phyloP scores from a whole-genome alignment of 2,329 filamentous ascomycete species.

The Penicillium concentricum region DNA sequence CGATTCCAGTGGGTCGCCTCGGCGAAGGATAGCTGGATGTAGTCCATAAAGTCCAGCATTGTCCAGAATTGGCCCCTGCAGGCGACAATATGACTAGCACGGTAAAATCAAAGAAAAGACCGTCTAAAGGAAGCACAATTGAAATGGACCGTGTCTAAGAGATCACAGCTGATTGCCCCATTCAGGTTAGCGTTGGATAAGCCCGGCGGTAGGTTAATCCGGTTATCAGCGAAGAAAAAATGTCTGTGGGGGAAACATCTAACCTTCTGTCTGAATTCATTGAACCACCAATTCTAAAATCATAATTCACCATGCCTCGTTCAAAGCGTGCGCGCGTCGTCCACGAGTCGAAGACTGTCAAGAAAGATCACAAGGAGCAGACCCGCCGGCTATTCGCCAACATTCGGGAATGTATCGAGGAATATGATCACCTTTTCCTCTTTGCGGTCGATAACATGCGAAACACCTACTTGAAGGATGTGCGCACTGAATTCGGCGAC shows the following conservation, averaged over 20 bases:
- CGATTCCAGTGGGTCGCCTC: slow-evolving; percentile 82
- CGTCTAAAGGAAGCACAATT: neutral
- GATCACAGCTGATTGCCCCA: slow-evolving; percentile 33
- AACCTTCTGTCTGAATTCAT: slow-evolving; percentile 16
- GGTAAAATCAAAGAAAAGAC: neutral
- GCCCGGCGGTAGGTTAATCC: slow-evolving; percentile 38
- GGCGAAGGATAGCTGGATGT: slow-evolving; percentile 88
- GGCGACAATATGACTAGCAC: neutral
- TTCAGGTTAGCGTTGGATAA: slow-evolving; percentile 39
- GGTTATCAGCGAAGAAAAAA: slow-evolving; percentile 41
- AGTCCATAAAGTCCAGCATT: slow-evolving; percentile 98
- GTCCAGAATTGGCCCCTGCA: slow-evolving; percentile 23
- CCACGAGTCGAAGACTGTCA: slow-evolving; percentile 85
- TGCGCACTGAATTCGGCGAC: slow-evolving; percentile 80
- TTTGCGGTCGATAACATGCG: slow-evolving; percentile 97
- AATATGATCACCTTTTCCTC: slow-evolving; percentile 89
- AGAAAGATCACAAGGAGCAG: slow-evolving; percentile 87
- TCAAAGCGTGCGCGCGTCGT: slow-evolving; percentile 90
- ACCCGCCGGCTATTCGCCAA: slow-evolving; percentile 85
- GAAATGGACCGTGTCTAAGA: neutral
- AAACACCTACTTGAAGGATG: slow-evolving; percentile 91
- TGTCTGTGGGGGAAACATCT: slow-evolving; percentile 25
- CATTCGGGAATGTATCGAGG: slow-evolving; percentile 78
- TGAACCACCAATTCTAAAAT: slow-evolving; percentile 6
- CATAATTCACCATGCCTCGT: slow-evolving; percentile 72